Percentiles rank a stretch among this genome's conserved stretches.
Evolutionary conservation across 2,329 filamentous ascomycete genomes (phyloP).

Genomic region (Fusarium vanettenii): DNA sequence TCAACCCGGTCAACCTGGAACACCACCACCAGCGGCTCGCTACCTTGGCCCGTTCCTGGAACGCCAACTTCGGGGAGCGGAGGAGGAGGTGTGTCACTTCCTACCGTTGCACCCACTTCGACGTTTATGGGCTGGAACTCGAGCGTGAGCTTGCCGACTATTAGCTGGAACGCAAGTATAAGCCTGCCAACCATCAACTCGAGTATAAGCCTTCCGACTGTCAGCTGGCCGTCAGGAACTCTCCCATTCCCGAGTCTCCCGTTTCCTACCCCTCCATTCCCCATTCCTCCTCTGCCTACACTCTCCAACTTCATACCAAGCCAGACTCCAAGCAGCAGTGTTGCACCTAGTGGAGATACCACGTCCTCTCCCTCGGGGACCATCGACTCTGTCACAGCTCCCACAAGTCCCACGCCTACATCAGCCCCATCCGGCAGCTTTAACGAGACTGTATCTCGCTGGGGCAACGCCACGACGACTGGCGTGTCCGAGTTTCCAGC

Average conservation of each 20-base stretch:
- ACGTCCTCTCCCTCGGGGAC: not conserved
- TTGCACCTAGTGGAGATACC: not conserved
- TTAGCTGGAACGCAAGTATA: constrained; percentile 28
- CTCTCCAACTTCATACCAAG: not conserved
- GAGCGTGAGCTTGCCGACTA: constrained; percentile 5
- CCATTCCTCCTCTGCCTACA: not conserved
- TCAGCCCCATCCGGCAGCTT: not conserved
- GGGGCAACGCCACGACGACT: constrained; percentile 19
- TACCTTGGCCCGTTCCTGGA: constrained; percentile 19
- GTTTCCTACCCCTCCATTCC: not conserved
- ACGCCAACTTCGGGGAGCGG: constrained; percentile 21
- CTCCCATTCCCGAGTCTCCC: not conserved
- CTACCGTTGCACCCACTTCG: constrained; percentile 1
- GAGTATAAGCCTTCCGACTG: not conserved
- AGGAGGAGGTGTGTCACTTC: constrained; percentile 6
- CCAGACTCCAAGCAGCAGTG: not conserved
- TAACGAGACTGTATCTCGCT: constrained; percentile 18
- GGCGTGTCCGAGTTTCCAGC: constrained; percentile 37
- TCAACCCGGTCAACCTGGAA: not conserved
- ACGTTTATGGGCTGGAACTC: constrained; percentile 25
- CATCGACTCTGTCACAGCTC: constrained; percentile 21
- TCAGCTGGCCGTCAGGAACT: constrained; percentile 1
- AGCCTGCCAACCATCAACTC: not conserved
- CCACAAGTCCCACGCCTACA: constrained; percentile 22
- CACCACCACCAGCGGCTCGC: constrained; percentile 5